Conservation (phyloP, 2,329 filamentous ascomycete species). For the Volutella citrinella region DNA sequence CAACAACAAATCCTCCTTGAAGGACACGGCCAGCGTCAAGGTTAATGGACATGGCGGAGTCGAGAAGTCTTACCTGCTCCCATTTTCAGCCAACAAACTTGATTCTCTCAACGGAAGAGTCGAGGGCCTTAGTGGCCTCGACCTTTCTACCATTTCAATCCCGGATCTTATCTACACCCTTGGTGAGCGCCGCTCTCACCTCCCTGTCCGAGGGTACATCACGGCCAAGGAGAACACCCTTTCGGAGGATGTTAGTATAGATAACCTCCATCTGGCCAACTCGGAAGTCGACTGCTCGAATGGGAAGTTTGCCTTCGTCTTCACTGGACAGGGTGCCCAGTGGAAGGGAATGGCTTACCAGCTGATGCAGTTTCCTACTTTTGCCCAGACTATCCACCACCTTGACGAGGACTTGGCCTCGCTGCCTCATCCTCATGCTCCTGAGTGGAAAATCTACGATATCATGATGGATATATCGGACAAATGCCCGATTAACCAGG, state of each 20-base stretch:
- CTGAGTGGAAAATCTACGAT: constrained; percentile 2
- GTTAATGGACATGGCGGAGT: too few relatives aligned
- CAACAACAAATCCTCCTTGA: neutral
- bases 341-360: constrained; percentile 28
- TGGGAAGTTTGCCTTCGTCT: constrained; percentile 14
- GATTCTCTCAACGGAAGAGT: too few relatives aligned
- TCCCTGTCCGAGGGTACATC: neutral
- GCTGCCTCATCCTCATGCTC: neutral
- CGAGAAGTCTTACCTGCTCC: constrained; percentile 7
- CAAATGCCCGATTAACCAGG: constrained; percentile 24
- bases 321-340: constrained; percentile 34
- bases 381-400: constrained; percentile 1
- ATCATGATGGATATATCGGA: neutral
- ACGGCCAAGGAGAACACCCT: neutral
- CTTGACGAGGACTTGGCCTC: constrained; percentile 19
- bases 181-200: neutral
- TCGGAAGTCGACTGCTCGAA: too few relatives aligned
- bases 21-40: neutral
- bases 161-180: constrained; percentile 5
- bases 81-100: constrained; percentile 5
- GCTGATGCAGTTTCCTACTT: constrained; percentile 15
- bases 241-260: neutral
- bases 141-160: neutral
- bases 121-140: too few relatives aligned
- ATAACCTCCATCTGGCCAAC: too few relatives aligned